These are phyloP conservation scores for Cryptococcus hybrid DNA, from an alignment of 1,284 basidiomycete genomes.

Conservation along the genomic window DNA sequence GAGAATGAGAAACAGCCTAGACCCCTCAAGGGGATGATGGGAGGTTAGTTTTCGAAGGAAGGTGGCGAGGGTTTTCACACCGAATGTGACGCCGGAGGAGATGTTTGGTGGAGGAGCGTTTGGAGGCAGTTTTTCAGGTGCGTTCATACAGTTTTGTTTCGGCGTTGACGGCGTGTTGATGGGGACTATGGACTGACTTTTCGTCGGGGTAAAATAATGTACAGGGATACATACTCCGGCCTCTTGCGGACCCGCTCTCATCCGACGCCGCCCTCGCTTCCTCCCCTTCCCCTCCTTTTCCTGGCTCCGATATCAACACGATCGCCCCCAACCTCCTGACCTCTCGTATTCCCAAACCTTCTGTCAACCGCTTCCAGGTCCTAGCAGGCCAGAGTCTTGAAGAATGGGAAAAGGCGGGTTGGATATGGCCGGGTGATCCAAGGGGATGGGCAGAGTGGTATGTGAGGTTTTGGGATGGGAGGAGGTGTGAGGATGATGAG, in stretches of 20 bases:
- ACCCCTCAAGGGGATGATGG: constrained; percentile 39
- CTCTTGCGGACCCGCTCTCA: constrained; percentile 22
- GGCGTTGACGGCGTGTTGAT: too few relatives aligned
- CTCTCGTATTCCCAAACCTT: constrained; percentile 35
- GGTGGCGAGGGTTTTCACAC: constrained; percentile 48
- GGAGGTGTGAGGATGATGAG: constrained; percentile 52
- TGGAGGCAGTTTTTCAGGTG: constrained; percentile 52
- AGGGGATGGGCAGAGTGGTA: constrained; percentile 55
- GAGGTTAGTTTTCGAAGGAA: constrained; percentile 47
- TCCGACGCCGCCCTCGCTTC: constrained; percentile 18
- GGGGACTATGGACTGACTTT: constrained; percentile 1
- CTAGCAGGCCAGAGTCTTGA: constrained; percentile 51
- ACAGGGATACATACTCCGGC: constrained; percentile 37
- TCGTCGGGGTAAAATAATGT: neutral
- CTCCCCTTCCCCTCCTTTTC: constrained; percentile 21
- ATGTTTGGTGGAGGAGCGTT: constrained; percentile 52
- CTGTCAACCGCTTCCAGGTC: constrained; percentile 49
- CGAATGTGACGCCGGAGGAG: constrained; percentile 53
- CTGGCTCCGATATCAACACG: neutral
- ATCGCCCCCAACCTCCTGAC: constrained; percentile 19
- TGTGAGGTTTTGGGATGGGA: constrained; percentile 52
- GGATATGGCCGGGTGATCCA: constrained; percentile 52
- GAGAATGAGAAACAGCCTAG: constrained; percentile 16
- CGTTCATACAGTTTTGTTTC: constrained; percentile 1
- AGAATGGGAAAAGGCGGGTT: constrained; percentile 54